These are phyloP conservation scores for Phalaenopsis equestris DNA, from an alignment of 106 monocot species.

Conservation along the genomic window DNA sequence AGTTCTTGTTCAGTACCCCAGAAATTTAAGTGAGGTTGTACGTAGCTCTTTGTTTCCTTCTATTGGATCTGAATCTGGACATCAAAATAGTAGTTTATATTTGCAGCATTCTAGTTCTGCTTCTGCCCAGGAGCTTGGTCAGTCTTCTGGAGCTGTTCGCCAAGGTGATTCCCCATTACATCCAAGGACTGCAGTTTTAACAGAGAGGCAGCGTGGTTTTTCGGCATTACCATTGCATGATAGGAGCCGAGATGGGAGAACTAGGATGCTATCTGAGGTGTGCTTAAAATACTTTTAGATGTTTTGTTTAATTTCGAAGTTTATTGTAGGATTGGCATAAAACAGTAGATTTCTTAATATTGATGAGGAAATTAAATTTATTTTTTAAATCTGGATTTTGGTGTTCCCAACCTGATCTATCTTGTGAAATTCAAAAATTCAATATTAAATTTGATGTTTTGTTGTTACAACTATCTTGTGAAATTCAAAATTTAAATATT, in stretches of 20 bases:
- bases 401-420: not conserved
- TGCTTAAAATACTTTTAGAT: conserved; percentile 5
- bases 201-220: conserved; percentile 37
- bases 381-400: not conserved
- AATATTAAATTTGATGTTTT: not conserved
- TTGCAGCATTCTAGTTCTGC: conserved; percentile 20
- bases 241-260: conserved; percentile 51
- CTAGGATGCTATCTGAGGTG: conserved; percentile 54
- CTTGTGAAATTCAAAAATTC: not conserved
- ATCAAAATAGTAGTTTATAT: conserved; percentile 20
- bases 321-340: not conserved
- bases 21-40: conserved; percentile 27
- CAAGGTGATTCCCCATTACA: conserved; percentile 24
- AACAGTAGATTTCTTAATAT: not conserved
- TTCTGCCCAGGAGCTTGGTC: conserved; percentile 20
- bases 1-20: conserved; percentile 15
- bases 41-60: conserved; percentile 12
- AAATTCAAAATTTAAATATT: not conserved
- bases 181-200: conserved; percentile 31
- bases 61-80: conserved; percentile 21
- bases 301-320: not conserved
- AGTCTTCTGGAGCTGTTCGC: conserved; percentile 11
- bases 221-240: conserved; percentile 25
- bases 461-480: no score
- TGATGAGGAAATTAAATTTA: not conserved